Percentiles rank a stretch among this genome's conserved stretches.
Evolutionary conservation across 2,329 filamentous ascomycete genomes (phyloP).

Genomic region (Phialophora expanda): DNA sequence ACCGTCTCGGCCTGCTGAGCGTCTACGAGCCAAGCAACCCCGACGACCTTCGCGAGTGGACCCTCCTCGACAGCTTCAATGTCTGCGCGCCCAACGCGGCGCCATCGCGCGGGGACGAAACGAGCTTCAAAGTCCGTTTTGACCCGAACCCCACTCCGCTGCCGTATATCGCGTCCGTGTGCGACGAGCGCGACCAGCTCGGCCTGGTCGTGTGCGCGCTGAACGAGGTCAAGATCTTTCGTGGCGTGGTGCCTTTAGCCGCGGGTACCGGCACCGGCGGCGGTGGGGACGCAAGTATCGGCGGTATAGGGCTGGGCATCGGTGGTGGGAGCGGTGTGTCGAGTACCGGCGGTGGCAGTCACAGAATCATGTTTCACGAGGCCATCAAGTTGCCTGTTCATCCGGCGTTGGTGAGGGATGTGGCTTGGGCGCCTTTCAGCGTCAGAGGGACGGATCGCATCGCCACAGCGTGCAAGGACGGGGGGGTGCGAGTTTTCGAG

Average conservation of each 20-base stretch:
- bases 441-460: constrained; percentile 88
- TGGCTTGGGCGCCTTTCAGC: constrained; percentile 82
- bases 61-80: constrained; percentile 74
- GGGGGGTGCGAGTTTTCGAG: constrained; percentile 85
- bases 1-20: constrained; percentile 77
- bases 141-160: constrained; percentile 77
- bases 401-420: constrained; percentile 70
- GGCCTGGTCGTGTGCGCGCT: constrained; percentile 85
- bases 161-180: constrained; percentile 76
- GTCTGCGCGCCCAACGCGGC: constrained; percentile 61
- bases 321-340: constrained; percentile 5
- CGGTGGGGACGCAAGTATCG: constrained; percentile 52
- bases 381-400: constrained; percentile 78
- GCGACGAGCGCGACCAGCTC: constrained; percentile 78
- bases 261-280: not conserved
- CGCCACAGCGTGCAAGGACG: constrained; percentile 91
- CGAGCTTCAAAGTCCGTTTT: constrained; percentile 82
- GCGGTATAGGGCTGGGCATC: constrained; percentile 41
- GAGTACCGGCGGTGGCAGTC: constrained; percentile 54
- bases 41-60: constrained; percentile 78
- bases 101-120: constrained; percentile 80
- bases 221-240: constrained; percentile 80
- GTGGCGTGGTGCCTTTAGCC: constrained; percentile 63
- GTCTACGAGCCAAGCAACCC: constrained; percentile 86
- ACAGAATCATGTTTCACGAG: constrained; percentile 74